These are phyloP conservation scores for Verticillium klebahnii DNA, from an alignment of 2,329 filamentous ascomycete genomes.

Conservation along the genomic window DNA sequence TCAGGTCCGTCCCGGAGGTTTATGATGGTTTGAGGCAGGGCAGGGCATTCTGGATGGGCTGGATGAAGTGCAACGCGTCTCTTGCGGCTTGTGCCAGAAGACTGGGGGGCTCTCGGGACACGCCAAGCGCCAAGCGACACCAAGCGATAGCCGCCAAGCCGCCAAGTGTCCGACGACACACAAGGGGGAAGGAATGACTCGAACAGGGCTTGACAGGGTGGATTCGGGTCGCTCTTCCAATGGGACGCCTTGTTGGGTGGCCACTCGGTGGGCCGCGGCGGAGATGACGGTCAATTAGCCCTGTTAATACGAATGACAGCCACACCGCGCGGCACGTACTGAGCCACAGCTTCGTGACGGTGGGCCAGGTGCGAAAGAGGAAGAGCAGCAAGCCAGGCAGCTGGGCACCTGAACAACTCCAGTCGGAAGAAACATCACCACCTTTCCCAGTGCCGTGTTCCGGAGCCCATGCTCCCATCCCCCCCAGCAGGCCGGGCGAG, in stretches of 20 bases:
- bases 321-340: not conserved
- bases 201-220: not conserved
- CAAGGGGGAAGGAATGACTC: not conserved
- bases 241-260: not conserved
- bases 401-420: not conserved
- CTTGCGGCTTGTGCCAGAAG: not conserved
- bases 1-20: not conserved
- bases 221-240: not conserved
- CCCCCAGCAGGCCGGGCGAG: not conserved
- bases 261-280: not conserved
- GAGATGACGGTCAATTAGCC: not conserved
- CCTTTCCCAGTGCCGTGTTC: not conserved
- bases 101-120: not conserved
- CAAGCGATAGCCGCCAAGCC: not conserved
- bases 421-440: not conserved
- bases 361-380: not conserved
- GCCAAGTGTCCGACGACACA: not conserved
- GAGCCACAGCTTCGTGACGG: not conserved
- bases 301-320: not conserved
- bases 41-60: not conserved
- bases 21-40: not conserved
- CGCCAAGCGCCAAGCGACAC: constrained; percentile 1
- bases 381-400: not conserved
- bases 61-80: not conserved
- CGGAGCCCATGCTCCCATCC: not conserved